These are phyloP conservation scores for Neonectria faginata DNA, from an alignment of 2,329 filamentous ascomycete genomes.

Conservation along the genomic window DNA sequence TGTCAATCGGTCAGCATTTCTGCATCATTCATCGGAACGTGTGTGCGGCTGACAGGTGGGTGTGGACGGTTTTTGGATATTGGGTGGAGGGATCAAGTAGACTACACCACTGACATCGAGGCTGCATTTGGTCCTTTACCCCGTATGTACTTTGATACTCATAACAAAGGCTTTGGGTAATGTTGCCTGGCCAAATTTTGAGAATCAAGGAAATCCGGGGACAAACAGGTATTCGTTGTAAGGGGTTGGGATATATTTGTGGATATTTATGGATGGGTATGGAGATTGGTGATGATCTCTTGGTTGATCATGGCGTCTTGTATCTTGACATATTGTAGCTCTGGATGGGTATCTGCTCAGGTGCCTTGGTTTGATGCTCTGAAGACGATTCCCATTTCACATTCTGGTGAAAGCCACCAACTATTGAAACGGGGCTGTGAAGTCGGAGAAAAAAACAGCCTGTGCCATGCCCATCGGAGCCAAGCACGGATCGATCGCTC, in stretches of 20 bases:
- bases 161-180: background rate
- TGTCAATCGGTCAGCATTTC: background rate
- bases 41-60: background rate
- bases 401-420: background rate
- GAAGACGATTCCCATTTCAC: background rate
- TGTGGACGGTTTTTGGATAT: background rate
- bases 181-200: constrained; percentile 6
- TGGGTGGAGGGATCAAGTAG: background rate
- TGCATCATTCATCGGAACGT: background rate
- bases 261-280: constrained; percentile 3
- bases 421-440: background rate
- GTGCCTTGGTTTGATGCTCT: too few species aligned
- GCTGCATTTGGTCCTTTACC: background rate
- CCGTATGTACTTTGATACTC: too few species aligned
- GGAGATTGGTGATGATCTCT: background rate
- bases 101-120: too few species aligned
- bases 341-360: background rate
- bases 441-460: background rate
- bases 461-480: background rate
- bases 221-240: background rate
- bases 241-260: constrained; percentile 1
- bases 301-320: background rate
- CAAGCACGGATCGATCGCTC: background rate
- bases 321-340: background rate
- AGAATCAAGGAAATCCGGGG: background rate